Conservation (phyloP, 106 monocot species). For the Acorus gramineus region DNA sequence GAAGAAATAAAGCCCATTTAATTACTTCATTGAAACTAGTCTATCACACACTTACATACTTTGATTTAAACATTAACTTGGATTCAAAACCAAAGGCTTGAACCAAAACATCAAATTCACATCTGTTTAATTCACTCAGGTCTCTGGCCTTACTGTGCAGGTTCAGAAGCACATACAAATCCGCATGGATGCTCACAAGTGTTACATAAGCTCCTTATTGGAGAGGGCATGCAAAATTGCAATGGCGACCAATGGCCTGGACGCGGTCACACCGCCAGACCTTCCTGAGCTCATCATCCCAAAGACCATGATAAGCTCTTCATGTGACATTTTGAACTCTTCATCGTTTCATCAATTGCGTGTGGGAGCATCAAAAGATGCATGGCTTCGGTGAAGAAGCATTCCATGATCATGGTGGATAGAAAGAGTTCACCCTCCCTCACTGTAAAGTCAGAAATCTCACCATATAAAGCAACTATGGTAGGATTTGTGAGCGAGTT, state of each 20-base stretch:
- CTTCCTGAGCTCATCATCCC: slow-evolving; percentile 22
- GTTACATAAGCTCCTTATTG: slow-evolving; percentile 62
- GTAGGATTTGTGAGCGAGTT: too few relatives aligned
- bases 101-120: neutral
- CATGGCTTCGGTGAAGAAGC: slow-evolving; percentile 10
- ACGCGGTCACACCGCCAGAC: slow-evolving; percentile 7
- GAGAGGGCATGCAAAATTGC: slow-evolving; percentile 85
- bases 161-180: slow-evolving; percentile 93
- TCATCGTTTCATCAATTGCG: slow-evolving; percentile 40
- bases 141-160: slow-evolving; percentile 21
- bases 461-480: too few relatives aligned
- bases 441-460: too few relatives aligned
- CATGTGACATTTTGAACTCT: slow-evolving; percentile 26
- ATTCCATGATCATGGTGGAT: too few relatives aligned
- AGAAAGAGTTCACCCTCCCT: too few relatives aligned
- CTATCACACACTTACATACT: too few relatives aligned
- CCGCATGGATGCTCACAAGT: slow-evolving; percentile 74
- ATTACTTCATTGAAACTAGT: too few relatives aligned
- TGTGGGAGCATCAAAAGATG: slow-evolving; percentile 20
- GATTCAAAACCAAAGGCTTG: too few relatives aligned
- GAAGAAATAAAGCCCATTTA: too few relatives aligned
- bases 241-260: slow-evolving; percentile 40
- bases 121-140: neutral
- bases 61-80: too few relatives aligned
- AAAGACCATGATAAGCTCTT: slow-evolving; percentile 15